Conservation (phyloP, 768 basidiomycete species). For the Amanita molliuscula region DNA sequence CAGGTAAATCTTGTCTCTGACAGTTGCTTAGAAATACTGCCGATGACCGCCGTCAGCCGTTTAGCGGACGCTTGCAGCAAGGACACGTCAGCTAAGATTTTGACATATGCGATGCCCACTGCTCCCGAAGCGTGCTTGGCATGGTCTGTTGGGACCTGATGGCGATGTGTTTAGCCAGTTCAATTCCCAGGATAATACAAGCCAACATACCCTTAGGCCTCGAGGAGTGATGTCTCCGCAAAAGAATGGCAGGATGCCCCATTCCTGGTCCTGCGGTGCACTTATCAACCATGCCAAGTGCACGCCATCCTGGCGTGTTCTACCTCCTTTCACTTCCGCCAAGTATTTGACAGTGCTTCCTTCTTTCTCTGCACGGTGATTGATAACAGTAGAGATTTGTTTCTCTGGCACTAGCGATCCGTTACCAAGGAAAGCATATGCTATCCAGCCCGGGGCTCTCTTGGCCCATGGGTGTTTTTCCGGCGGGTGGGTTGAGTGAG, state of each 20-base stretch:
- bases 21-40: conserved; percentile 22
- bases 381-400: conserved; percentile 43
- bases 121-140: conserved; percentile 41
- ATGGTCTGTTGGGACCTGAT: not conserved
- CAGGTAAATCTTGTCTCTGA: conserved; percentile 22
- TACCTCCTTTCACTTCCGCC: conserved; percentile 39
- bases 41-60: conserved; percentile 40
- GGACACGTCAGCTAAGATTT: conserved; percentile 24
- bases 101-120: conserved; percentile 38
- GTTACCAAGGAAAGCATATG: conserved; percentile 54
- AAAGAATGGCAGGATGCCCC: conserved; percentile 51
- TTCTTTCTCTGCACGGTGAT: conserved; percentile 33
- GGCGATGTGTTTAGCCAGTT: not conserved
- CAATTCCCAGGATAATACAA: not conserved
- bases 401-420: conserved; percentile 21
- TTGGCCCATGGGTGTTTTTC: conserved; percentile 42
- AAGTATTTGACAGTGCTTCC: conserved; percentile 31
- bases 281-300: conserved; percentile 51
- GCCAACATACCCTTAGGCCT: conserved; percentile 33
- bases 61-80: conserved; percentile 20
- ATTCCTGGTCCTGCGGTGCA: conserved; percentile 17
- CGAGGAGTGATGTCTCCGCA: conserved; percentile 66
- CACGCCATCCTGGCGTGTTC: conserved; percentile 44
- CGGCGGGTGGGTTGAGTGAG: conserved; percentile 48
- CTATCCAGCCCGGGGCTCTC: conserved; percentile 54